Conservation (phyloP, 305 asterid species). For the Rubia balearica region DNA sequence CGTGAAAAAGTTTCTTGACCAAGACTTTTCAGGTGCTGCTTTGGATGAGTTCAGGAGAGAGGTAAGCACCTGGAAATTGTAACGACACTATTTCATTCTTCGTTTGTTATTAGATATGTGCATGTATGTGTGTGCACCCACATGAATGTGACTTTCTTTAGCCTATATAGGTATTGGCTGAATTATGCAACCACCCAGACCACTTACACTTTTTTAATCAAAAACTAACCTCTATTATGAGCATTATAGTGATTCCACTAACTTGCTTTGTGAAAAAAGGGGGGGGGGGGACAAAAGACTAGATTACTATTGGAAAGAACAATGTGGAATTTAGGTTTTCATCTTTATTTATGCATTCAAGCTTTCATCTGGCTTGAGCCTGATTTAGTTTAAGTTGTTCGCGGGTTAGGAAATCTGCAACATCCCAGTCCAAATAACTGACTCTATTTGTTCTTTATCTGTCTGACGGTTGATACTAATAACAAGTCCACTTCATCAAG, state of each 20-base stretch:
- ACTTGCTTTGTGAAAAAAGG: not conserved
- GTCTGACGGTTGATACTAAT: not conserved
- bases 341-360: not conserved
- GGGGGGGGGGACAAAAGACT: not conserved
- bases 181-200: not conserved
- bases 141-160: not conserved
- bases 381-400: not conserved
- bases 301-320: not conserved
- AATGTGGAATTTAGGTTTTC: not conserved
- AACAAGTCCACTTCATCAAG: not conserved
- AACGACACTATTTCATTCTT: not conserved
- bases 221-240: not conserved
- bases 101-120: not conserved
- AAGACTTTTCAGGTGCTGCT: conserved; percentile 99
- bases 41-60: conserved; percentile 98
- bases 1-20: conserved; percentile 98
- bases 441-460: not conserved
- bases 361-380: not conserved
- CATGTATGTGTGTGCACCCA: not conserved
- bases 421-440: not conserved
- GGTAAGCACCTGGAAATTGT: conserved; percentile 35
- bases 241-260: not conserved
- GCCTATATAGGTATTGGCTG: too few species aligned
- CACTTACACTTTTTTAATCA: not conserved
- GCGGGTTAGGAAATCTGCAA: not conserved